These are phyloP conservation scores for Trichopus zeylanicus DNA, from an alignment of 116 monocot genomes.

Conservation along the genomic window DNA sequence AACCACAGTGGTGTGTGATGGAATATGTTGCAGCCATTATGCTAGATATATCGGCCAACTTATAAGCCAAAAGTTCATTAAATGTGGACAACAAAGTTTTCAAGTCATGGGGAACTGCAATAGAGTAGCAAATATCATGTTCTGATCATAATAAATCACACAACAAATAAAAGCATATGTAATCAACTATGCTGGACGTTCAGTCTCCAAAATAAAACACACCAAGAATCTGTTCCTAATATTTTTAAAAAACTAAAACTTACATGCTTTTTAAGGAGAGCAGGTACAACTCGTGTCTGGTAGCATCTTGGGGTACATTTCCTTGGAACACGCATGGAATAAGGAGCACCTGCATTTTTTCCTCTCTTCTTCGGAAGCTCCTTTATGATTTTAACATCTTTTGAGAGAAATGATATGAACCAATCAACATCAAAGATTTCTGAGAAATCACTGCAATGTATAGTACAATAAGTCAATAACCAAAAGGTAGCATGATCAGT, in stretches of 20 bases:
- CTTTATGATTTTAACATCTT: conserved; percentile 66
- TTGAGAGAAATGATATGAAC: conserved; percentile 75
- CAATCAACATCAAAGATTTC: conserved; percentile 84
- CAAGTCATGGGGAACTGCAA: too few species aligned
- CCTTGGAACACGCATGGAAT: conserved; percentile 70
- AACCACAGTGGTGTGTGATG: too few species aligned
- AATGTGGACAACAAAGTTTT: too few species aligned
- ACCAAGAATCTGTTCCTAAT: not conserved
- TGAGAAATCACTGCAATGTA: conserved; percentile 62
- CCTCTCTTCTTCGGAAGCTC: conserved; percentile 45
- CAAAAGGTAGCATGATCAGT: not conserved
- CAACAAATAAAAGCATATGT: not conserved
- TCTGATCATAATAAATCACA: not conserved
- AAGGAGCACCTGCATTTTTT: conserved; percentile 40
- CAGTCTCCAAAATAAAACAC: not conserved
- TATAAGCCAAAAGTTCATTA: too few species aligned
- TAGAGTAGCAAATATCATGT: not conserved
- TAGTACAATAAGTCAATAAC: conserved; percentile 1
- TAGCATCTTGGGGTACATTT: conserved; percentile 76
- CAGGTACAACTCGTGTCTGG: conserved; percentile 57
- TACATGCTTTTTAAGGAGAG: conserved; percentile 59
- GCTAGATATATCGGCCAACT: too few species aligned
- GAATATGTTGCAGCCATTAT: too few species aligned
- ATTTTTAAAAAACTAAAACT: conserved; percentile 3
- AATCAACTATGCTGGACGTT: not conserved